Base-by-base conservation (phyloP, 2,329 filamentous ascomycete species). In the Fusarium chuoi region DNA sequence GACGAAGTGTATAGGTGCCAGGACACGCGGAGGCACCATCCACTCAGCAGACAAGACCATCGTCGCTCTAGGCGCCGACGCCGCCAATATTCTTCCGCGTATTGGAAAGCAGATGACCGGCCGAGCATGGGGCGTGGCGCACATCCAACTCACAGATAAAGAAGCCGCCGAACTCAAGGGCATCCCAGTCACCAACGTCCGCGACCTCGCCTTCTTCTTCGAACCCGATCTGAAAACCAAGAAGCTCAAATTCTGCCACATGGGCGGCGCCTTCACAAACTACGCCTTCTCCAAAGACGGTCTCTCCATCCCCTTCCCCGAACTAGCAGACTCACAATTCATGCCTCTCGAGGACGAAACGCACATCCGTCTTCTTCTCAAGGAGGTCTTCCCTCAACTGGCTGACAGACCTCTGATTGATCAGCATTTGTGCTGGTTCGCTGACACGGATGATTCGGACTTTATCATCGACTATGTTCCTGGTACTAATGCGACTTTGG, bases 221-320 rank as follows among this genome's bases (percentile, higher is more conserved):
- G 70, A 73, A 7, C 70, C 70, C 1, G 70, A 73, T 5, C 28
- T 67, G 4, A 45, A 56, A 0, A 73, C 70, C 22, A 71, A 74
- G 52, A 73, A 73, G 7, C 39, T 73, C 9, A 73, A 73, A 14
- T 74, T 73, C 42, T 73, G 70, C 15, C 70, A 73, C 17, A 74
- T 73, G 70, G 70, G 70, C 2, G 70, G 70, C 1, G 70, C 70
- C 0, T 73, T 62, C 17, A 73, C 70, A 24, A 73, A 73, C 22
- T 74, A 73, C 30, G 36, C 70, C 3, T 71, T 49, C 22, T 51
- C 70, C 20, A 73, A 66, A n/a, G 70, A 73, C 11, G 70, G 70
- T 5, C 42, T 73, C 9, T 73, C 70, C 0, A 28, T 73, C 0
- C 70, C 70, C 0, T 73, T 71, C 7, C 41, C 52, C 12, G 33